These are phyloP conservation scores for Fusarium sp. DNA, from an alignment of 2,329 filamentous ascomycete genomes.

Conservation along the genomic window DNA sequence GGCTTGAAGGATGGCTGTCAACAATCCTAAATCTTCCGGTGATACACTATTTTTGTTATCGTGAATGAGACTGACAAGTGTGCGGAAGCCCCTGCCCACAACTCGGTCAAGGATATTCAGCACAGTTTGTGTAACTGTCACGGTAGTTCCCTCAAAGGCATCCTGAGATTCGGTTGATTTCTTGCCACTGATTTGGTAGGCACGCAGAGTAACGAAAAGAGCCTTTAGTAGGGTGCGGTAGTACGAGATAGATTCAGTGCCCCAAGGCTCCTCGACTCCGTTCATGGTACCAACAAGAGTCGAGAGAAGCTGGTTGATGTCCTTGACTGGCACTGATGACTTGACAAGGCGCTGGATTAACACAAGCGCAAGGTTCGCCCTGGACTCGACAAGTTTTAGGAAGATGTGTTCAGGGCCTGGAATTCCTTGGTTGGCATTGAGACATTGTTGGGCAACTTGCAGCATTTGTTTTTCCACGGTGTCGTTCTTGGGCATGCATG, in stretches of 20 bases:
- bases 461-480: conserved; percentile 75
- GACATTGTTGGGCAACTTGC: conserved; percentile 79
- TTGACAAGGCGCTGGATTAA: conserved; percentile 83
- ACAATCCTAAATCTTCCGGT: conserved; percentile 84
- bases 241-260: conserved; percentile 68
- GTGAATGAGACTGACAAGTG: conserved; percentile 84
- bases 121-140: conserved; percentile 68
- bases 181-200: conserved; percentile 60
- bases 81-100: conserved; percentile 83
- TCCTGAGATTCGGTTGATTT: conserved; percentile 49
- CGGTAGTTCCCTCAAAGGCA: conserved; percentile 50
- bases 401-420: conserved; percentile 85
- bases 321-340: conserved; percentile 59
- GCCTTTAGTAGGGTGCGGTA: conserved; percentile 87
- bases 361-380: conserved; percentile 84
- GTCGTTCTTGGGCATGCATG: conserved; percentile 63
- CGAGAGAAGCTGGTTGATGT: conserved; percentile 62
- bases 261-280: conserved; percentile 64
- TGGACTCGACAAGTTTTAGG: conserved; percentile 76
- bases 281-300: conserved; percentile 64
- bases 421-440: conserved; percentile 78
- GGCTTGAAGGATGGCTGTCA: conserved; percentile 89
- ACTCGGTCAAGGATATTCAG: conserved; percentile 83
- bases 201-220: conserved; percentile 82
- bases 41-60: conserved; percentile 70